phyloP scores from a whole-genome alignment of 2,329 filamentous ascomycete genomes.

The Colletotrichum costaricense region DNA sequence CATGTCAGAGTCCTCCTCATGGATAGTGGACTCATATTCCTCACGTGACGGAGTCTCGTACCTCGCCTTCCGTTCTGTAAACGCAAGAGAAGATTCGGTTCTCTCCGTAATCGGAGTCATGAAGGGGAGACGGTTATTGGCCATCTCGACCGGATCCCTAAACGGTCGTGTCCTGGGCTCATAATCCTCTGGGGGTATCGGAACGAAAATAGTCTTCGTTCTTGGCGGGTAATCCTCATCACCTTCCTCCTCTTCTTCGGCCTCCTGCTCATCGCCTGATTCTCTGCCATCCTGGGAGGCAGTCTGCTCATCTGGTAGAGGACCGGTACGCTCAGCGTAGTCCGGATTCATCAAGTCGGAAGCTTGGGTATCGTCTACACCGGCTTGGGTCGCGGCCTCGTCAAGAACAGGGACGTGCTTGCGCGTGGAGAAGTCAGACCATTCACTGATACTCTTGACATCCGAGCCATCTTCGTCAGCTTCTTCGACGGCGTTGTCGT shows the following conservation, averaged over 20 bases:
- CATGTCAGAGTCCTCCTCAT: slow-evolving; percentile 45
- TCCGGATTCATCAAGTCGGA: slow-evolving; percentile 54
- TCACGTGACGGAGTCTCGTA: slow-evolving; percentile 40
- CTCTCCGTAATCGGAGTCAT: slow-evolving; percentile 99
- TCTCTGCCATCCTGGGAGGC: slow-evolving; percentile 37
- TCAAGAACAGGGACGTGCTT: slow-evolving; percentile 72
- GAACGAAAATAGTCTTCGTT: slow-evolving; percentile 77
- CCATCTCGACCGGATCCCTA: slow-evolving; percentile 81
- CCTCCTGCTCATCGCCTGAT: slow-evolving; percentile 40
- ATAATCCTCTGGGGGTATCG: slow-evolving; percentile 87
- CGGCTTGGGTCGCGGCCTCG: slow-evolving; percentile 45
- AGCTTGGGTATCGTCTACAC: slow-evolving; percentile 50
- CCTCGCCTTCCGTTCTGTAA: slow-evolving; percentile 36
- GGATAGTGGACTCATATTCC: slow-evolving; percentile 41
- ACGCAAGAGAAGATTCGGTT: slow-evolving; percentile 84
- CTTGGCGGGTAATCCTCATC: slow-evolving; percentile 57
- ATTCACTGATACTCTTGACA: slow-evolving; percentile 78
- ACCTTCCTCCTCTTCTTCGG: slow-evolving; percentile 46
- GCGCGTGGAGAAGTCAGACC: slow-evolving; percentile 86
- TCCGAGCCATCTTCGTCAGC: slow-evolving; percentile 64
- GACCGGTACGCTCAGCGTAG: slow-evolving; percentile 43
- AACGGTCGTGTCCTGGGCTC: slow-evolving; percentile 82
- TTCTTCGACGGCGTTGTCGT: slow-evolving; percentile 56
- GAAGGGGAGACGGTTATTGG: slow-evolving; percentile 93
- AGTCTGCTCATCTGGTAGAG: slow-evolving; percentile 42